Evolutionary conservation across 495 filamentous ascomycete genomes (phyloP).

Genomic region (Patellaria atrata): DNA sequence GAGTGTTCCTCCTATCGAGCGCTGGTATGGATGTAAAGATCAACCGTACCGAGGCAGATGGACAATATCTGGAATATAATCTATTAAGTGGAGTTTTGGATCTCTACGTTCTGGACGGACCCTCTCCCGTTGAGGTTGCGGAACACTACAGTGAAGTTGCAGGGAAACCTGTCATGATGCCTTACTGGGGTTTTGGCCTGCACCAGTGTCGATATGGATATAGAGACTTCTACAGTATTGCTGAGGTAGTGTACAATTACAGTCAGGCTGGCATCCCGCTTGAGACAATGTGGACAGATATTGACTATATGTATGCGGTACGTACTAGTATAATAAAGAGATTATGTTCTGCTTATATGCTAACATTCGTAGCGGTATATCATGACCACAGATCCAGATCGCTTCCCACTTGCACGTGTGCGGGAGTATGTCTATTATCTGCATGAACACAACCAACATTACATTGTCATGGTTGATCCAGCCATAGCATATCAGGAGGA

Average conservation of each 20-base stretch:
- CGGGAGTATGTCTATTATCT: conserved; percentile 57
- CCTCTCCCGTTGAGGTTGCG: conserved; percentile 54
- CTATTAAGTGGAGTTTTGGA: conserved; percentile 68
- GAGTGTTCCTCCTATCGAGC: conserved; percentile 68
- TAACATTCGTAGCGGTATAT: conserved; percentile 46
- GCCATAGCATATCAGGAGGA: conserved; percentile 56
- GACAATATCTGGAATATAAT: conserved; percentile 76
- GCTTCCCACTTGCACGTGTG: conserved; percentile 54
- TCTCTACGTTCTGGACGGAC: conserved; percentile 71
- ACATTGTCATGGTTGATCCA: conserved; percentile 81
- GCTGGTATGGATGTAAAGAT: conserved; percentile 85
- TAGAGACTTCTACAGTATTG: conserved; percentile 59
- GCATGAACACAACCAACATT: conserved; percentile 60
- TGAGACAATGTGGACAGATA: conserved; percentile 85
- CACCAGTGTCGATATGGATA: conserved; percentile 80
- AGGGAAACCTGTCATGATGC: conserved; percentile 60
- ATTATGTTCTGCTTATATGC: conserved; percentile 38
- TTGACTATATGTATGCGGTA: conserved; percentile 26
- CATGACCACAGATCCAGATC: conserved; percentile 60
- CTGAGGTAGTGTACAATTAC: conserved; percentile 72
- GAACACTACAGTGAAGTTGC: conserved; percentile 60
- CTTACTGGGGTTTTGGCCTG: conserved; percentile 75
- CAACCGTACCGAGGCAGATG: conserved; percentile 42
- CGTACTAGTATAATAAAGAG: conserved; percentile 17
- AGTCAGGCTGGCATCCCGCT: conserved; percentile 59